Percentiles rank a stretch among this genome's conserved stretches.
phyloP scores from a whole-genome alignment of 352 stramenopile genomes.

The Phytophthora ohioensis region DNA sequence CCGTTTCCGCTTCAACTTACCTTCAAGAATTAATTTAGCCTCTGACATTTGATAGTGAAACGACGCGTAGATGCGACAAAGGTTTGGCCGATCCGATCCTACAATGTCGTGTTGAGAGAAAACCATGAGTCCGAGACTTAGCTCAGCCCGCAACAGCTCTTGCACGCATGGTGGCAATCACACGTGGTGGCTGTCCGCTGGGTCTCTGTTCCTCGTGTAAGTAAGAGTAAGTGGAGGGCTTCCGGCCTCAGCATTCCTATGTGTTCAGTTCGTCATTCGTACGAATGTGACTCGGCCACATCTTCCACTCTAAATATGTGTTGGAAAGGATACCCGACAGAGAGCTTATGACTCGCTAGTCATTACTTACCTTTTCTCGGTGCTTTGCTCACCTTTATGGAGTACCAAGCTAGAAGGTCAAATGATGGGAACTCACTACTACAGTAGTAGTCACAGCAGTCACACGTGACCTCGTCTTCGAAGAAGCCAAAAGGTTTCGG shows the following conservation, averaged over 20 bases:
- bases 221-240: too few relatives aligned
- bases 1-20: constrained; percentile 19
- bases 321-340: neutral
- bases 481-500: constrained; percentile 23
- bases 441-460: neutral
- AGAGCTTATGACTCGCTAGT: neutral
- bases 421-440: neutral
- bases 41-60: constrained; percentile 38
- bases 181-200: too few relatives aligned
- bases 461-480: neutral
- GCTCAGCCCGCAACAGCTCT: too few relatives aligned
- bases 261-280: too few relatives aligned
- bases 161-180: neutral
- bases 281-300: too few relatives aligned
- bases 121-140: too few relatives aligned
- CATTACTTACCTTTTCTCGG: too few relatives aligned
- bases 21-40: constrained; percentile 23
- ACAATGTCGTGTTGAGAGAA: neutral
- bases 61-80: constrained; percentile 4
- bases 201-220: too few relatives aligned
- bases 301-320: too few relatives aligned
- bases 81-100: neutral
- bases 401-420: too few relatives aligned
- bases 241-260: too few relatives aligned
- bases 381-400: too few relatives aligned